These are phyloP conservation scores for Histomonas meleagridis DNA, from an alignment of 208 protist species.

Conservation along the genomic window DNA sequence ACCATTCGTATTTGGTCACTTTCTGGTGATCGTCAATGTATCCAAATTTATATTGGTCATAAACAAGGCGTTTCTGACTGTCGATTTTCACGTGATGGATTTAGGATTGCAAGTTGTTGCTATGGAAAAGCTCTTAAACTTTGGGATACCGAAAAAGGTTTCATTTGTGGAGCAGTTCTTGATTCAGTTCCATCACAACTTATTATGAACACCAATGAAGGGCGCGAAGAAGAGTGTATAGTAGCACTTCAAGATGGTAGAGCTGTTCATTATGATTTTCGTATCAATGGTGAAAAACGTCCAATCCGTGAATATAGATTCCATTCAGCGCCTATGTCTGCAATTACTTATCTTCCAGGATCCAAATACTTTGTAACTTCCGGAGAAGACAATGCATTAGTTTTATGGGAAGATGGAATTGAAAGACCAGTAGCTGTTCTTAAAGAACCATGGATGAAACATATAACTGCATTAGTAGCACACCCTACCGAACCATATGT, in stretches of 20 bases:
- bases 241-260: background rate
- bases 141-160: constrained; percentile 6
- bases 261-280: background rate
- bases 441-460: background rate
- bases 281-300: background rate
- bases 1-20: constrained; percentile 2
- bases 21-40: background rate
- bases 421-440: background rate
- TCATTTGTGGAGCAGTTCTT: background rate
- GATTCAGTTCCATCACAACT: background rate
- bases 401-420: background rate
- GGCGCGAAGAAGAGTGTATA: background rate
- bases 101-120: background rate
- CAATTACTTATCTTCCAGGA: background rate
- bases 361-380: constrained; percentile 11
- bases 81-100: background rate
- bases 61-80: background rate
- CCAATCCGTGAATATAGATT: background rate
- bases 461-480: background rate
- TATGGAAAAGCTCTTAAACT: background rate
- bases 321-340: background rate
- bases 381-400: background rate
- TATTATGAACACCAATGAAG: background rate
- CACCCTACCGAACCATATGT: background rate
- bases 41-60: constrained; percentile 12